These are phyloP conservation scores for Beta macrorhiza DNA, from an alignment of 179 eudicot species.

Conservation along the genomic window DNA sequence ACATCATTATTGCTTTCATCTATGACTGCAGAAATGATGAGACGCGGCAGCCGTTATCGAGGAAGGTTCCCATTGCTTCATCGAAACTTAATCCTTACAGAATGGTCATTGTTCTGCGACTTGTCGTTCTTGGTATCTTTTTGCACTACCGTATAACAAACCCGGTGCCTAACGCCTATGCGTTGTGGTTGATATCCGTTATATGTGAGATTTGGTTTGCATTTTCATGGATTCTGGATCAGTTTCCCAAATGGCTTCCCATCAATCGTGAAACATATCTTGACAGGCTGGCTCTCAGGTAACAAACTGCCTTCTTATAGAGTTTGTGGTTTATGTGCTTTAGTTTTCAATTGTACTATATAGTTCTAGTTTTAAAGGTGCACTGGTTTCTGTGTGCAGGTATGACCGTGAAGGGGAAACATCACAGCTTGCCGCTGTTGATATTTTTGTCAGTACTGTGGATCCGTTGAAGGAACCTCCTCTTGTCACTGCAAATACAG, in stretches of 20 bases:
- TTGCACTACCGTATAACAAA: conserved; percentile 52
- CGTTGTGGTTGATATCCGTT: conserved; percentile 48
- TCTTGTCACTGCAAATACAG: conserved; percentile 62
- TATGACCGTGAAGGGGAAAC: conserved; percentile 61
- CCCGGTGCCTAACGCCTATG: conserved; percentile 43
- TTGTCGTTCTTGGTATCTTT: conserved; percentile 43
- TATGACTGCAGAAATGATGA: conserved; percentile 46
- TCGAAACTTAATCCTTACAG: conserved; percentile 50
- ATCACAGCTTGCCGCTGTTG: conserved; percentile 56
- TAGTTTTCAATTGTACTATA: neutral
- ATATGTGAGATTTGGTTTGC: conserved; percentile 58
- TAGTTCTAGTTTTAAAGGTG: neutral
- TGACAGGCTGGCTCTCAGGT: conserved; percentile 53
- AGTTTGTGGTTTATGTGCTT: neutral
- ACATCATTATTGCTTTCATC: conserved; percentile 11
- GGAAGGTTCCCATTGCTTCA: conserved; percentile 51
- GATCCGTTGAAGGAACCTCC: conserved; percentile 67
- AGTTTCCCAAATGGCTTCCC: conserved; percentile 56
- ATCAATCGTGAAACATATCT: conserved; percentile 53
- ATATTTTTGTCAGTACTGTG: conserved; percentile 62
- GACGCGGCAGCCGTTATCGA: conserved; percentile 49
- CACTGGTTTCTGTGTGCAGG: conserved; percentile 25
- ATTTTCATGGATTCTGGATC: conserved; percentile 51
- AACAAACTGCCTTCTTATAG: neutral
- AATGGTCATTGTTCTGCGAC: conserved; percentile 50